A percentile compares a stretch with the other conserved stretches of the same genome.
Conservation (phyloP, 345 rosid species). For the Citrus medica region DNA sequence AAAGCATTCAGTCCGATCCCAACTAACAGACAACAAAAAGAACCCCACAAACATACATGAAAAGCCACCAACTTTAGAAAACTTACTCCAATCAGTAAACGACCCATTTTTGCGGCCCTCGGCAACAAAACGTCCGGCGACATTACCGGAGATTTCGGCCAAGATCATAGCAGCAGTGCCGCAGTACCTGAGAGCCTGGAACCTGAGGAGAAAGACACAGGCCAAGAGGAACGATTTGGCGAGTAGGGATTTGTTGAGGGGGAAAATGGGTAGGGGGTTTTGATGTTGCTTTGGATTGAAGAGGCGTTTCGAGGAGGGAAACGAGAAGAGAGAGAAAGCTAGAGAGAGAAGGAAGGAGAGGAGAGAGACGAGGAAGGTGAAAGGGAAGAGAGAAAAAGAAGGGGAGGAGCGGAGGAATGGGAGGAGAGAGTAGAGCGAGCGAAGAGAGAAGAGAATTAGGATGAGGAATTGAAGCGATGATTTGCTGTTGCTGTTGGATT, state of each 20-base stretch:
- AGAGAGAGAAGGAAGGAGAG: constrained; percentile 37
- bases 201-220: constrained; percentile 68
- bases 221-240: constrained; percentile 55
- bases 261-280: constrained; percentile 15
- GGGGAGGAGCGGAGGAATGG: constrained; percentile 56
- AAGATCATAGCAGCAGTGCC: constrained; percentile 95
- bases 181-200: constrained; percentile 86
- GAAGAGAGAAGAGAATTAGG: constrained; percentile 52
- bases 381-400: constrained; percentile 51
- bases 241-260: constrained; percentile 44
- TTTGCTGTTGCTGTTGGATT: constrained; percentile 27
- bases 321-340: constrained; percentile 26
- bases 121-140: constrained; percentile 53
- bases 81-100: constrained; percentile 17
- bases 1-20: constrained; percentile 88
- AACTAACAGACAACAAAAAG: constrained; percentile 68
- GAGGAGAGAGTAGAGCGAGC: constrained; percentile 53
- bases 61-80: constrained; percentile 58
- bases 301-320: constrained; percentile 21
- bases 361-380: constrained; percentile 41
- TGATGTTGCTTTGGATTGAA: constrained; percentile 26
- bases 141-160: constrained; percentile 79
- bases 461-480: constrained; percentile 43
- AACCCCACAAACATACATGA: constrained; percentile 55
- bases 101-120: constrained; percentile 23